Evolutionary conservation across 2,329 filamentous ascomycete genomes (phyloP).

Genomic region (Colletotrichum camelliae): DNA sequence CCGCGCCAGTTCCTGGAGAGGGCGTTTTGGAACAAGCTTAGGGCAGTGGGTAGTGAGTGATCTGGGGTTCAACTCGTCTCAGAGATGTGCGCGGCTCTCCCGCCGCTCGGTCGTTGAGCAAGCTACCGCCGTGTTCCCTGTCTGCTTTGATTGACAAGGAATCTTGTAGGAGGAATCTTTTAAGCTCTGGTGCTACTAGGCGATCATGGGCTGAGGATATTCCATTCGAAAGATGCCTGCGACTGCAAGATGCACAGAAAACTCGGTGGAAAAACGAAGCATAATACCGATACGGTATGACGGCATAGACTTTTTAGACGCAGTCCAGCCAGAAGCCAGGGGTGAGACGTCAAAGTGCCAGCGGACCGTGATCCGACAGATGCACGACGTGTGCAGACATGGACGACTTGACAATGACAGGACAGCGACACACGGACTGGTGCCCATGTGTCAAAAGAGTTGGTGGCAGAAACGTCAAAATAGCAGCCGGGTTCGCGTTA

Average conservation of each 20-base stretch:
- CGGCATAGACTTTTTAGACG: slow-evolving; percentile 13
- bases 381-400: neutral
- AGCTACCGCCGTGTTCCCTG: neutral
- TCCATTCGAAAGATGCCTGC: neutral
- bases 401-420: neutral
- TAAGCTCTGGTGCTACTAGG: neutral
- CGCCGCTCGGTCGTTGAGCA: neutral
- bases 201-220: neutral
- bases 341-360: neutral
- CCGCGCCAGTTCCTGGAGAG: neutral
- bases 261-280: neutral
- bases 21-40: slow-evolving; percentile 3
- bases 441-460: neutral
- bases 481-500: neutral
- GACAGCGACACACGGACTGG: neutral
- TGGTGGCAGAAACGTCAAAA: neutral
- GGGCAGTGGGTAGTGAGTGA: neutral
- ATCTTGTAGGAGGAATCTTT: neutral
- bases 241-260: neutral
- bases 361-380: neutral
- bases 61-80: slow-evolving; percentile 17
- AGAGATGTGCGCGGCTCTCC: neutral
- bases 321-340: neutral
- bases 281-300: slow-evolving; percentile 4
- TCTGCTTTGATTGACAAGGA: neutral